These are phyloP conservation scores for Quercus lobata DNA, from an alignment of 331 rosid genomes.

Conservation along the genomic window DNA sequence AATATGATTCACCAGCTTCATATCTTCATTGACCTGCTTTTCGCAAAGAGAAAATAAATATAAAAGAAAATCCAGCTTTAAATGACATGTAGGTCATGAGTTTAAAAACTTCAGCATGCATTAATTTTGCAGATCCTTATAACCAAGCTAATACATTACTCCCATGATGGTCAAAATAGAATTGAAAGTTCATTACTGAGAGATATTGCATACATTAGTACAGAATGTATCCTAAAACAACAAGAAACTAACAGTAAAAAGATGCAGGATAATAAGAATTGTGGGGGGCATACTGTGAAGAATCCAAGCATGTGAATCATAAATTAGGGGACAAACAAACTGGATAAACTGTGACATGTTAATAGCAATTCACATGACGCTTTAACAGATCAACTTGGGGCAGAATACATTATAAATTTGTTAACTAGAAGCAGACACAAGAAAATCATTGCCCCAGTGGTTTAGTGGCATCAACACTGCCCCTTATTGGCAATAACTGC, in stretches of 20 bases:
- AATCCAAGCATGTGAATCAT: not conserved
- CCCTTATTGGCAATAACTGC: not conserved
- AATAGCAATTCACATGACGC: not conserved
- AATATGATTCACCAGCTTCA: constrained; percentile 47
- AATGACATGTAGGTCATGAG: not conserved
- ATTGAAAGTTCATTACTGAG: not conserved
- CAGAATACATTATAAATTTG: not conserved
- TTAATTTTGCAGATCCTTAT: not conserved
- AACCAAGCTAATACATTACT: not conserved
- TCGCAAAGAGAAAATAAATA: not conserved
- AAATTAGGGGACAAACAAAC: not conserved
- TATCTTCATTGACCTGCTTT: constrained; percentile 75
- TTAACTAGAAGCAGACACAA: not conserved
- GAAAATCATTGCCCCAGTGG: not conserved
- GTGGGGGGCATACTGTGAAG: not conserved
- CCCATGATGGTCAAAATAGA: not conserved
- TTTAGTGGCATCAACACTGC: not conserved
- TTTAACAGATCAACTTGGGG: not conserved
- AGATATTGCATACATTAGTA: not conserved
- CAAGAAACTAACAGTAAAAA: not conserved
- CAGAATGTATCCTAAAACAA: not conserved
- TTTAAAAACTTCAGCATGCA: not conserved
- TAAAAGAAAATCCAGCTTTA: not conserved
- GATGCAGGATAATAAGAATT: not conserved
- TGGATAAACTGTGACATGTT: not conserved